These are phyloP conservation scores for Pholiota conissans DNA, from an alignment of 768 basidiomycete genomes.

Conservation along the genomic window DNA sequence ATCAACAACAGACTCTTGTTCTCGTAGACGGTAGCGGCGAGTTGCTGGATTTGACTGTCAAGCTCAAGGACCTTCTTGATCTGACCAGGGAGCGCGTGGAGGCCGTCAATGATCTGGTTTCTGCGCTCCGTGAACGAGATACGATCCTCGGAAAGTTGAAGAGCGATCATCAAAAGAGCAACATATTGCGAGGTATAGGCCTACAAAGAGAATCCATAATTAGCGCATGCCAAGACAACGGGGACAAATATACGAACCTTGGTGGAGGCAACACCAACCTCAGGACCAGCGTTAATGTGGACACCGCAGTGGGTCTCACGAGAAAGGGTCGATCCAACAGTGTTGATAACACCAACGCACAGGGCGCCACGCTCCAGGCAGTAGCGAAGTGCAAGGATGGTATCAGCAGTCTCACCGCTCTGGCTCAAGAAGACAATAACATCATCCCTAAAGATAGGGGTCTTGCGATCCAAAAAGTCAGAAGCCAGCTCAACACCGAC, in stretches of 20 bases:
- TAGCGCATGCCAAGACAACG: background rate
- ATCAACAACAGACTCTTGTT: constrained; percentile 92
- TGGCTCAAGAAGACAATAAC: constrained; percentile 96
- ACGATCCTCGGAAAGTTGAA: constrained; percentile 96
- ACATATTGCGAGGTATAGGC: constrained; percentile 99
- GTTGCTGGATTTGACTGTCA: constrained; percentile 74
- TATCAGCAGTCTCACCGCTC: constrained; percentile 98
- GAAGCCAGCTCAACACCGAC: constrained; percentile 96
- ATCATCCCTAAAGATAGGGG: constrained; percentile 99
- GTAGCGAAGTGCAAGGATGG: constrained; percentile 93
- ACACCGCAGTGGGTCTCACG: constrained; percentile 99
- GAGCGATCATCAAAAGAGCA: constrained; percentile 96
- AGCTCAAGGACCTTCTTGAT: constrained; percentile 85
- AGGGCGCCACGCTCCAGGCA: constrained; percentile 96
- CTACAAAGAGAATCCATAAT: constrained; percentile 33
- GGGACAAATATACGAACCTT: constrained; percentile 63
- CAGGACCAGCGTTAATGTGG: constrained; percentile 98
- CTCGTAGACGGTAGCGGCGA: constrained; percentile 77
- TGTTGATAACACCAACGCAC: constrained; percentile 97
- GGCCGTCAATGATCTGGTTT: constrained; percentile 89
- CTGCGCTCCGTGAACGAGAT: constrained; percentile 90
- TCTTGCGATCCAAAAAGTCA: constrained; percentile 98
- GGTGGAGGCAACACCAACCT: constrained; percentile 98
- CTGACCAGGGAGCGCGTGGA: constrained; percentile 86
- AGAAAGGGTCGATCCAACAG: constrained; percentile 96